These are phyloP conservation scores for Amanita subjunquillea DNA, from an alignment of 768 basidiomycete species.

Conservation along the genomic window DNA sequence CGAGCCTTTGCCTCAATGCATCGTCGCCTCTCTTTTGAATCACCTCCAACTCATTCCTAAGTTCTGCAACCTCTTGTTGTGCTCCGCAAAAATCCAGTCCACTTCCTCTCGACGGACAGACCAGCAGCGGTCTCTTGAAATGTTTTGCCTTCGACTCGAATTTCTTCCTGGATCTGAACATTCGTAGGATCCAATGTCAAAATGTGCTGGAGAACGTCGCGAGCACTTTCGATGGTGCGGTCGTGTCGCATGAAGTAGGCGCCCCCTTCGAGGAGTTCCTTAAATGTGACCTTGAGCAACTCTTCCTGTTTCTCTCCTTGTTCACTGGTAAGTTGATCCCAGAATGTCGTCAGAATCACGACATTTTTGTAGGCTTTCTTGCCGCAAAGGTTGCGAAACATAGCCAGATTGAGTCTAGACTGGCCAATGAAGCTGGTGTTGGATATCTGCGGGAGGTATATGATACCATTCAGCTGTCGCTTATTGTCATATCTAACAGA, in stretches of 20 bases:
- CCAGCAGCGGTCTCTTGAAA: conserved; percentile 27
- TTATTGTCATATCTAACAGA: neutral
- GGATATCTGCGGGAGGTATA: neutral
- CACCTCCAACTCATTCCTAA: neutral
- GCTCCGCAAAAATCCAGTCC: conserved; percentile 20
- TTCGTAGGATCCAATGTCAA: conserved; percentile 4
- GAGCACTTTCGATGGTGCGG: neutral
- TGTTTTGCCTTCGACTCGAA: conserved; percentile 9
- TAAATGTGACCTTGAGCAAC: conserved; percentile 26
- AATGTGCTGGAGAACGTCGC: conserved; percentile 20
- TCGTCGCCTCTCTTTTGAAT: neutral
- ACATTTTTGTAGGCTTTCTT: conserved; percentile 32
- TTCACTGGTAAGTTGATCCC: conserved; percentile 23
- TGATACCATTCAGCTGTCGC: neutral
- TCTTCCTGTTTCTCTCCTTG: conserved; percentile 23
- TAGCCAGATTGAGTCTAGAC: conserved; percentile 16
- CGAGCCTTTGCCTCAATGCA: too few species aligned
- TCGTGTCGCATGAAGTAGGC: neutral
- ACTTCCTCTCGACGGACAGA: conserved; percentile 24
- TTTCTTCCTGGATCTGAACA: conserved; percentile 11
- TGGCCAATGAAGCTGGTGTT: neutral
- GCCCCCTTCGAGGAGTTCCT: conserved; percentile 6
- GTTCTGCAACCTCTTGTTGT: conserved; percentile 20
- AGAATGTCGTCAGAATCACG: conserved; percentile 34
- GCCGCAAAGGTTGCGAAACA: conserved; percentile 38